phyloP scores from a whole-genome alignment of 2,329 filamentous ascomycete species.

The Phialemoniopsis sp. region DNA sequence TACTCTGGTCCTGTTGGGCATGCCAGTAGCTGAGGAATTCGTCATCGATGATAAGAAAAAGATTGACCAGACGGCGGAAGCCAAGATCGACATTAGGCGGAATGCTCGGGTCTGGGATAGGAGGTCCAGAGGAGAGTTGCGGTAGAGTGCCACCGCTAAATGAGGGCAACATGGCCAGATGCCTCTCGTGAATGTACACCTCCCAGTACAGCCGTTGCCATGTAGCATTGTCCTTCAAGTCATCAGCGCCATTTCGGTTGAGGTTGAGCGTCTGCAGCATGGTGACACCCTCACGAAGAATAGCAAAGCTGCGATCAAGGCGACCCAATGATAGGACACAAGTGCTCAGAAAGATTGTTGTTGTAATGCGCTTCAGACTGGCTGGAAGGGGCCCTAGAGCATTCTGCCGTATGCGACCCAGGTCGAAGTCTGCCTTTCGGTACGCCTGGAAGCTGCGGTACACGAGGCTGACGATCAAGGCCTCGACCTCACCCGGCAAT shows the following conservation, averaged over 20 bases:
- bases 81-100: constrained; percentile 28
- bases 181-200: constrained; percentile 52
- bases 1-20: constrained; percentile 5
- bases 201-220: constrained; percentile 51
- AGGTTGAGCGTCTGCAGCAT: constrained; percentile 38
- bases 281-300: constrained; percentile 44
- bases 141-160: too few relatives aligned
- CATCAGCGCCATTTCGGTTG: too few relatives aligned
- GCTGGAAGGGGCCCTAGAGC: constrained; percentile 32
- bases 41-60: constrained; percentile 33
- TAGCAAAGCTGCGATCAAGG: constrained; percentile 42
- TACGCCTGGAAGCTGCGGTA: constrained; percentile 11
- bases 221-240: too few relatives aligned
- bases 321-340: constrained; percentile 42
- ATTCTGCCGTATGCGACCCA: too few relatives aligned
- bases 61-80: constrained; percentile 30
- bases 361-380: constrained; percentile 40
- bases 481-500: too few relatives aligned
- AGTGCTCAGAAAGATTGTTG: constrained; percentile 49
- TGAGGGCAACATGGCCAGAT: constrained; percentile 42
- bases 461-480: constrained; percentile 27
- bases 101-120: constrained; percentile 23
- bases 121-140: constrained; percentile 24
- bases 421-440: constrained; percentile 28
- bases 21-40: constrained; percentile 30